A percentile compares a stretch with the other conserved stretches of the same genome.
phyloP scores from a whole-genome alignment of 169 alveolate genomes.

The Plasmodium vinckei region DNA sequence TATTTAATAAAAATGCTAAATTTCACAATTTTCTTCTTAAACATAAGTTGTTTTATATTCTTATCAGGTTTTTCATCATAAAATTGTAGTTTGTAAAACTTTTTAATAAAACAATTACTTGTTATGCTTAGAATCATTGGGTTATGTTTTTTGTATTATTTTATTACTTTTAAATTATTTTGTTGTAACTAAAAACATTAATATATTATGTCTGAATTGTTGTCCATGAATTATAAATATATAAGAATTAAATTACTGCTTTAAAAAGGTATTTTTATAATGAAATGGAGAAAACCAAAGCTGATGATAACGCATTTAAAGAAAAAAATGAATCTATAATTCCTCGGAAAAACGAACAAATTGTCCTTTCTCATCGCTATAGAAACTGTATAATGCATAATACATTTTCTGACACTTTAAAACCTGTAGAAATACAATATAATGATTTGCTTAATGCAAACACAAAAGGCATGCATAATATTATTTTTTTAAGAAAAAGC shows the following conservation, averaged over 20 bases:
- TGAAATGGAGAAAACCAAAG: slow-evolving; percentile 26
- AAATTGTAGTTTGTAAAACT: not conserved
- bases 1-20: slow-evolving; percentile 8
- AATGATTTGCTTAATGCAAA: slow-evolving; percentile 16
- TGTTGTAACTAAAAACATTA: not conserved
- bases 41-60: not conserved
- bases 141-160: not conserved
- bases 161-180: slow-evolving; percentile 1
- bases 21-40: not conserved
- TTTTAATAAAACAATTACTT: not conserved
- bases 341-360: slow-evolving; percentile 34
- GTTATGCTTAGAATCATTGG: slow-evolving; percentile 7
- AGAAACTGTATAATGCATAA: slow-evolving; percentile 13
- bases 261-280: slow-evolving; percentile 18
- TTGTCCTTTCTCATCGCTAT: slow-evolving; percentile 25
- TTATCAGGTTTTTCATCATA: not conserved
- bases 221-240: slow-evolving; percentile 12
- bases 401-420: slow-evolving; percentile 9
- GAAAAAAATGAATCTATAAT: slow-evolving; percentile 36
- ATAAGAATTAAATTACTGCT: slow-evolving; percentile 15
- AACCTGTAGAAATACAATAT: slow-evolving; percentile 14
- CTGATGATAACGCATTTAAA: slow-evolving; percentile 15
- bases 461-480: slow-evolving; percentile 18
- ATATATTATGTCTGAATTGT: slow-evolving; percentile 3
- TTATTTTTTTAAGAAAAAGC: slow-evolving; percentile 39